Evolutionary conservation across 139 green algal genomes (phyloP).

Genomic region (Mychonastes homosphaera): DNA sequence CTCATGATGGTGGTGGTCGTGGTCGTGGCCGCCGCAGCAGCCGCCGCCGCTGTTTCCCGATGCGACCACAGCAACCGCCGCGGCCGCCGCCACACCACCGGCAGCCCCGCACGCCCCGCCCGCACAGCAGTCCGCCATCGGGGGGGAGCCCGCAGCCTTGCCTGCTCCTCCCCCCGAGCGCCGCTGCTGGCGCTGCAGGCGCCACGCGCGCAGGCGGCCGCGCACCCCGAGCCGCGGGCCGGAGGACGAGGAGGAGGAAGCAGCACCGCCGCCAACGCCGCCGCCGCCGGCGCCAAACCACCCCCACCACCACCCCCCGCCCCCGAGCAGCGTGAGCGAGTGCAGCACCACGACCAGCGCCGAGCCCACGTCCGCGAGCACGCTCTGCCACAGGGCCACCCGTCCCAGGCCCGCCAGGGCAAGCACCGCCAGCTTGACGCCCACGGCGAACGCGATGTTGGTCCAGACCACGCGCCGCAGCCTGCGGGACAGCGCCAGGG

Average conservation of each 20-base stretch:
- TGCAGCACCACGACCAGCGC: slow-evolving; percentile 41
- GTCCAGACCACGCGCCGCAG: slow-evolving; percentile 19
- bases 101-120: background rate
- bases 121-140: background rate
- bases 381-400: slow-evolving; percentile 36
- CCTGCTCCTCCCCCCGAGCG: background rate
- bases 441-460: slow-evolving; percentile 39
- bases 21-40: background rate
- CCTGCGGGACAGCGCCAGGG: slow-evolving; percentile 14
- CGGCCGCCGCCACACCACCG: background rate
- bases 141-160: background rate
- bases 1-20: slow-evolving; percentile 1
- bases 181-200: background rate
- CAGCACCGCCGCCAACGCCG: slow-evolving; percentile 2
- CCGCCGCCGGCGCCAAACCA: background rate
- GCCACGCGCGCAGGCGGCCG: too few relatives aligned
- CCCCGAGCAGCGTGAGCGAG: slow-evolving; percentile 19
- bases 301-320: background rate
- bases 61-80: background rate
- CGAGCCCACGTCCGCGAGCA: slow-evolving; percentile 51
- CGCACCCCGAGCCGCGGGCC: too few relatives aligned
- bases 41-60: background rate
- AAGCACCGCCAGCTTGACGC: slow-evolving; percentile 30
- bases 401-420: slow-evolving; percentile 24
- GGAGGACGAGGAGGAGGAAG: too few relatives aligned